These are phyloP conservation scores for Melocanna baccifera DNA, from an alignment of 176 grass and related monocot species.

Conservation along the genomic window DNA sequence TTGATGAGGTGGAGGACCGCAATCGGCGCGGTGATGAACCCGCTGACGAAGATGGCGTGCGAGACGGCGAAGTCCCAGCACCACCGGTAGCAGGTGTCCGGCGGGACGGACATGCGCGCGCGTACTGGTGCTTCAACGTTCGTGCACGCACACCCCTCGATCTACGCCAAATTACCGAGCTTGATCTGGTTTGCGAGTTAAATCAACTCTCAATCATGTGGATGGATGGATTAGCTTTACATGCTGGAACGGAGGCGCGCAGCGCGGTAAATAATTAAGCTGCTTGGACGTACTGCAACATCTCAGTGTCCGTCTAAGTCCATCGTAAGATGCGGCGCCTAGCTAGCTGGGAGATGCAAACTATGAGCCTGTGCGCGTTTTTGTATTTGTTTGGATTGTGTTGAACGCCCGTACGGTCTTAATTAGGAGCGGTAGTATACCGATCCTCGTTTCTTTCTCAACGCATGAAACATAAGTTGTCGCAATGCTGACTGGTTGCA, in stretches of 20 bases:
- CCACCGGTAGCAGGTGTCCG: slow-evolving; percentile 34
- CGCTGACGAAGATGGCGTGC: slow-evolving; percentile 41
- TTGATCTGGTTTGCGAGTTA: no score
- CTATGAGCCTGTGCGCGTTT: not conserved
- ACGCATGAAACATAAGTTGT: no score
- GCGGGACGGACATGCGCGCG: slow-evolving; percentile 16
- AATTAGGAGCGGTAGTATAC: no score
- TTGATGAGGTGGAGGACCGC: slow-evolving; percentile 24
- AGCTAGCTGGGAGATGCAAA: slow-evolving; percentile 22
- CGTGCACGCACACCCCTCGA: not conserved
- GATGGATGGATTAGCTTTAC: not conserved
- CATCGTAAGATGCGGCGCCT: not conserved
- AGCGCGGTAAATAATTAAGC: not conserved
- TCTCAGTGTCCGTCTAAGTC: not conserved
- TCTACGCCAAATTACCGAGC: not conserved
- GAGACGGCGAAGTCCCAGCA: slow-evolving; percentile 35
- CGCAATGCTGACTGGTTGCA: no score
- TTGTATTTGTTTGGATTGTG: not conserved
- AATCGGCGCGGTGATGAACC: slow-evolving; percentile 21
- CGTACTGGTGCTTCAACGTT: not conserved
- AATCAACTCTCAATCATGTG: no score
- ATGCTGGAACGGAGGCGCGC: not conserved
- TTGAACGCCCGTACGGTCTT: no score
- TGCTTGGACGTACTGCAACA: not conserved
- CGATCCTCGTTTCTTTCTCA: no score